Percentiles rank a stretch among this genome's conserved stretches.
These are phyloP conservation scores for Pochonia chlamydosporia DNA, from an alignment of 2,329 filamentous ascomycete genomes.

Conservation along the genomic window DNA sequence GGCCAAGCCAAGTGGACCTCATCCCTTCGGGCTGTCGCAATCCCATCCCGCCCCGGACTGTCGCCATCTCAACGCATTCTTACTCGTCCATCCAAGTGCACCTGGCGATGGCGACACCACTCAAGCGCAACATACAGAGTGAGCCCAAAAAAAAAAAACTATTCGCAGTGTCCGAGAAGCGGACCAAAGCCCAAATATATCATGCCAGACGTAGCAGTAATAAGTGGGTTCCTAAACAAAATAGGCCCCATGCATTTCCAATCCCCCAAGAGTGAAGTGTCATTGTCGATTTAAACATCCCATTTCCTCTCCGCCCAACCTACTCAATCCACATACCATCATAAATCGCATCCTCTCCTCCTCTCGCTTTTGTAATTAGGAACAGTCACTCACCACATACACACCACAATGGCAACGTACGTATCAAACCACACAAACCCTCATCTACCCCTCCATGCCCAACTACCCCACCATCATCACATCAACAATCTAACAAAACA, in stretches of 20 bases:
- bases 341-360: too few relatives aligned
- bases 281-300: too few relatives aligned
- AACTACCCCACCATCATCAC: not conserved
- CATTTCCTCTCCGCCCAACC: too few relatives aligned
- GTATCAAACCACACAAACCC: slow-evolving; percentile 1
- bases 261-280: too few relatives aligned
- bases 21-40: slow-evolving; percentile 9
- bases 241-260: too few relatives aligned
- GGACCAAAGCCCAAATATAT: too few relatives aligned
- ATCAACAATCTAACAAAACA: not conserved
- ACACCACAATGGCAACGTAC: slow-evolving; percentile 14
- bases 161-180: too few relatives aligned
- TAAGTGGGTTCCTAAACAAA: too few relatives aligned
- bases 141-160: not conserved
- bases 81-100: slow-evolving; percentile 8
- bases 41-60: slow-evolving; percentile 10
- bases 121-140: not conserved
- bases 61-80: slow-evolving; percentile 17
- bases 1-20: not conserved
- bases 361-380: too few relatives aligned
- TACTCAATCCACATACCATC: too few relatives aligned
- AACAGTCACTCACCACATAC: slow-evolving; percentile 2
- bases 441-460: slow-evolving; percentile 1
- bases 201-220: too few relatives aligned
- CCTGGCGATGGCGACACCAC: slow-evolving; percentile 5